Base-by-base conservation (phyloP, 2,329 filamentous ascomycete genomes). In the Aureobasidium sp. region DNA sequence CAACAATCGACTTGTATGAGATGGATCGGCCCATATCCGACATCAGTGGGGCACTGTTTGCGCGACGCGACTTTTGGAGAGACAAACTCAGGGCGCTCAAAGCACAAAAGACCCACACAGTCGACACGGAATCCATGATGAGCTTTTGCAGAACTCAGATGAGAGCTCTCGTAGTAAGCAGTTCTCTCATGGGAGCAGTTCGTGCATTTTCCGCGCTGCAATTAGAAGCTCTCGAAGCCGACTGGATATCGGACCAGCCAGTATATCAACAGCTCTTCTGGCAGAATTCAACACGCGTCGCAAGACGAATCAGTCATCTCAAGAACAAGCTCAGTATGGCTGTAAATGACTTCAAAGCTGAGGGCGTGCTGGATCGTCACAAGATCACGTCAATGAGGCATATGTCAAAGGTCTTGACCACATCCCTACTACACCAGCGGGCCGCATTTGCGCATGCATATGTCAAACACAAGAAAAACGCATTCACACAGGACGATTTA, bases 361-460 rank as follows among this genome's bases (percentile, higher is more conserved):
- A 41, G 15, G 32, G 25, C 13, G 9, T 48, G 8, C 27, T 27
- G 29, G 2, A 3, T 4, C 29, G 21, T 25, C 53, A 57, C 53
- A 34, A 57, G 9, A 57, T 57, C 30, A 5, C 37, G 41, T 57
- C 53, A 25, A 8, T 27, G n/a, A 41, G 27, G 16, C 10, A 45
- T 2, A 5, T 36, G 1, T 5, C 8, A 4, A 16, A 21, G 4
- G 16, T 36, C 15, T 3, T 44, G 2, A 5, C 5, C 2, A 2
- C 13, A 21, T 25, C 41, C 1, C 8, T 5, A 6, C 27, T 36
- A 3, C 42, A 58, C 30, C 42, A 30, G 13, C 25, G 16, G 15
- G 54, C 54, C 16, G 54, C 54, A 10, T 58, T 58, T 39, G 42
- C 54, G 30, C 13, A 58, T 58, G 54, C 54, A 6, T 58, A 48